Evolutionary conservation across 2,329 filamentous ascomycete genomes (phyloP).

Genomic region (Teratosphaeria epicoccoides): DNA sequence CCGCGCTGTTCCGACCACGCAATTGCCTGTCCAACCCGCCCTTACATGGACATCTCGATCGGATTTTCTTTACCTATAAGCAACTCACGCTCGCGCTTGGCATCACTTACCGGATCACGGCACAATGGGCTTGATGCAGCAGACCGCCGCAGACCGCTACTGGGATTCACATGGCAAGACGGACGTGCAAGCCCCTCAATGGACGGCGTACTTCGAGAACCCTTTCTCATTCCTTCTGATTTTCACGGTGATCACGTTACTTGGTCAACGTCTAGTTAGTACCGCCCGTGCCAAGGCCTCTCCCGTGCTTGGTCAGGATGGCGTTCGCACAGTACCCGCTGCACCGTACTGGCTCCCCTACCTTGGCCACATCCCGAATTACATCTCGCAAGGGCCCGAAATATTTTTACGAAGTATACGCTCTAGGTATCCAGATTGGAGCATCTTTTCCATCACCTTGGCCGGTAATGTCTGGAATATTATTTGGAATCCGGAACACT

Average conservation of each 20-base stretch:
- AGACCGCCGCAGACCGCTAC: background rate
- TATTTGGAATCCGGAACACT: constrained; percentile 39
- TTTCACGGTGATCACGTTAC: constrained; percentile 5
- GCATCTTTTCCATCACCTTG: constrained; percentile 40
- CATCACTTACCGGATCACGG: background rate
- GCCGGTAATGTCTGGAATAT: constrained; percentile 41
- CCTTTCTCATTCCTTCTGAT: constrained; percentile 3
- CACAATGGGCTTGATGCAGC: background rate
- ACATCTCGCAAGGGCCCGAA: constrained; percentile 33
- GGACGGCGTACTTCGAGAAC: constrained; percentile 3
- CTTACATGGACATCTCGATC: background rate
- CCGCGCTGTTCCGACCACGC: too few relatives aligned
- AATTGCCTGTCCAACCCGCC: background rate
- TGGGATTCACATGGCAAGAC: background rate
- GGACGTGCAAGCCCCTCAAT: background rate
- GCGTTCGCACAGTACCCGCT: constrained; percentile 18
- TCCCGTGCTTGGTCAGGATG: constrained; percentile 9
- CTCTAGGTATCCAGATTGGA: constrained; percentile 28
- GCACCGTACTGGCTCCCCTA: constrained; percentile 51
- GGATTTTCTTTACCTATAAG: too few relatives aligned
- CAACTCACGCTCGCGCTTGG: too few relatives aligned
- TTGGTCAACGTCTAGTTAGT: constrained; percentile 14
- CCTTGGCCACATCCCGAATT: constrained; percentile 45
- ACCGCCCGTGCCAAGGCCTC: constrained; percentile 1
- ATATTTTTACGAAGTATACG: constrained; percentile 33